phyloP scores from a whole-genome alignment of 805 yeast species.

The Saccharomycopsis synnaedendra region DNA sequence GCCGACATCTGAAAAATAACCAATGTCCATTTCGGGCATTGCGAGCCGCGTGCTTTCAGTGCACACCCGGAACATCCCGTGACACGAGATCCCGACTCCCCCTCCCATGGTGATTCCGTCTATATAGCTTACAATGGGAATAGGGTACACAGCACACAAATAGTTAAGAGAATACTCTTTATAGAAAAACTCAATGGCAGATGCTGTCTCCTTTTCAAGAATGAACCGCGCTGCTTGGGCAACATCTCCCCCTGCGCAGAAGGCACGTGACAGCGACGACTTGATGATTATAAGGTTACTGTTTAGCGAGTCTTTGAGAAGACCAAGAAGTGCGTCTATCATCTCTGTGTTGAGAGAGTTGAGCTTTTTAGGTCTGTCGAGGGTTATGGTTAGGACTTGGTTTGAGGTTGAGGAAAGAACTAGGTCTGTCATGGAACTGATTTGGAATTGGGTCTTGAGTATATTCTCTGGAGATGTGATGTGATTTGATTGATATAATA shows the following conservation, averaged over 20 bases:
- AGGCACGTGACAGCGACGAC: conserved; percentile 52
- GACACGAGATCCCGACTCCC: conserved; percentile 87
- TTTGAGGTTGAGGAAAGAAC: background rate
- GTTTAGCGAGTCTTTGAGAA: conserved; percentile 67
- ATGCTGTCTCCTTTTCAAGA: conserved; percentile 30
- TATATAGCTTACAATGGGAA: conserved; percentile 78
- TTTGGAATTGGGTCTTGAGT: no score
- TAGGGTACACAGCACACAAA: conserved; percentile 61
- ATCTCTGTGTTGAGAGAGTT: conserved; percentile 74
- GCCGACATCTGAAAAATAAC: conserved; percentile 94
- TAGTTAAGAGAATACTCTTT: conserved; percentile 76
- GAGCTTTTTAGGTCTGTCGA: conserved; percentile 73
- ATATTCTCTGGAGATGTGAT: no score
- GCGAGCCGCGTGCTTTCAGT: conserved; percentile 86
- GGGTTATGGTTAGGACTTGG: conserved; percentile 52
- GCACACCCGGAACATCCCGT: conserved; percentile 87
- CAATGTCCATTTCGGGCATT: conserved; percentile 97
- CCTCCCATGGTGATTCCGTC: conserved; percentile 98
- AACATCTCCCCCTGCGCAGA: conserved; percentile 97
- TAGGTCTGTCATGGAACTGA: conserved; percentile 33
- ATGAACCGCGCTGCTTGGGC: conserved; percentile 63
- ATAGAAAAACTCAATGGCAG: conserved; percentile 58
- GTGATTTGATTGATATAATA: no score
- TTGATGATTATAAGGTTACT: conserved; percentile 57
- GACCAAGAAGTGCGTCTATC: conserved; percentile 61